Conservation (phyloP, 2,329 filamentous ascomycete species). For the Phialocephala sp. region DNA sequence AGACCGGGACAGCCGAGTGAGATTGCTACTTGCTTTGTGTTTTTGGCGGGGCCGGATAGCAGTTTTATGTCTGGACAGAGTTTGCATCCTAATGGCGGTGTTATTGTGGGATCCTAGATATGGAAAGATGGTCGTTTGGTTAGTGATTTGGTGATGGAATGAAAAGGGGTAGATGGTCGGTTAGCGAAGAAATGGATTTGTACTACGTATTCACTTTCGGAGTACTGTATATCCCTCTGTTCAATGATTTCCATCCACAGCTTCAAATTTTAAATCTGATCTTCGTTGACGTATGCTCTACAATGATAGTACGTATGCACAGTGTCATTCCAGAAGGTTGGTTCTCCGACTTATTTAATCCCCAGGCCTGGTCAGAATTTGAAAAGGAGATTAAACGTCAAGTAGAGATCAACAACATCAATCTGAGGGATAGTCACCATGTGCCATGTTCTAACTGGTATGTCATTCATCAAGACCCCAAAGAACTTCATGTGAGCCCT, state of each 20-base stretch:
- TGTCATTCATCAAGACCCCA: background rate
- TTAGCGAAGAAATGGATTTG: background rate
- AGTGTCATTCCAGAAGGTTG: too few species aligned
- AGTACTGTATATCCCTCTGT: too few species aligned
- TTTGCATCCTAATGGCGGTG: constrained; percentile 68
- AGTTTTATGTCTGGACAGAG: constrained; percentile 76
- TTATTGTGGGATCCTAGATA: constrained; percentile 51
- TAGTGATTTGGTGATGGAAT: background rate
- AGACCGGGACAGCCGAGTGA: constrained; percentile 80
- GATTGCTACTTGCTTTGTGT: constrained; percentile 82
- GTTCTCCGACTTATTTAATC: background rate
- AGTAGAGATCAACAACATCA: too few species aligned
- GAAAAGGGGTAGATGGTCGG: background rate
- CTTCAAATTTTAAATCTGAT: too few species aligned
- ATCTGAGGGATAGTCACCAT: background rate
- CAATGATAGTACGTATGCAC: too few species aligned
- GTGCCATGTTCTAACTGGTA: background rate
- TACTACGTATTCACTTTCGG: too few species aligned
- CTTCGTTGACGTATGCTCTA: too few species aligned
- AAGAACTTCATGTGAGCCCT: background rate
- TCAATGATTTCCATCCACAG: too few species aligned
- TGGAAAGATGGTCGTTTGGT: background rate
- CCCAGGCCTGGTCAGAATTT: background rate
- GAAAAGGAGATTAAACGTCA: background rate
- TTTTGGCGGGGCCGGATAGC: constrained; percentile 77